These are phyloP conservation scores for Persicaria tinctoria DNA, from an alignment of 148 eudicot genomes.

Conservation along the genomic window DNA sequence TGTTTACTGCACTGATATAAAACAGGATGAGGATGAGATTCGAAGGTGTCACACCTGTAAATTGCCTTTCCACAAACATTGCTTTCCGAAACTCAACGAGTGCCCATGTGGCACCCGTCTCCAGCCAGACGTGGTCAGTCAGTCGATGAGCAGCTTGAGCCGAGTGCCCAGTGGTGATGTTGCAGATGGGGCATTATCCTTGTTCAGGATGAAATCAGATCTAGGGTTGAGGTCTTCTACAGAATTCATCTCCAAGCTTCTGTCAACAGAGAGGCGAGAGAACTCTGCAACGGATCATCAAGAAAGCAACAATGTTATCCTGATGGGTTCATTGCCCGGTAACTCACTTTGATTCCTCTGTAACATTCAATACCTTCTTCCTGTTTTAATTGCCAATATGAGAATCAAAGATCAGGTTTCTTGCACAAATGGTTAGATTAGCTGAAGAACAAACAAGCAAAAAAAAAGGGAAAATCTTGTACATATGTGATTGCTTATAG, in stretches of 20 bases:
- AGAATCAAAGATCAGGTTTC: not conserved
- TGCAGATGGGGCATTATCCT: constrained; percentile 19
- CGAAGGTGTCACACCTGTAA: constrained; percentile 61
- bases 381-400: not conserved
- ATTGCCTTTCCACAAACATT: constrained; percentile 57
- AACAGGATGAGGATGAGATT: constrained; percentile 56
- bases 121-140: constrained; percentile 19
- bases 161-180: constrained; percentile 9
- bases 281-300: constrained; percentile 18
- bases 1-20: constrained; percentile 11
- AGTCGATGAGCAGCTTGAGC: constrained; percentile 15
- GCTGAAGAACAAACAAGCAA: not conserved
- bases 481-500: constrained; percentile 7
- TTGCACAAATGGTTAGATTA: not conserved
- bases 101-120: constrained; percentile 65
- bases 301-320: constrained; percentile 41
- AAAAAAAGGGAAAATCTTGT: not conserved
- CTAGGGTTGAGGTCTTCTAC: constrained; percentile 34
- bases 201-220: constrained; percentile 30
- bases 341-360: constrained; percentile 40
- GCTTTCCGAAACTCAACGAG: constrained; percentile 46
- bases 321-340: constrained; percentile 77
- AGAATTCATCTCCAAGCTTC: constrained; percentile 50
- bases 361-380: not conserved
- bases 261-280: constrained; percentile 37